A percentile compares a stretch with the other conserved stretches of the same genome.
phyloP scores from a whole-genome alignment of 306 rosid genomes.

The Glycyrrhiza uralensis region DNA sequence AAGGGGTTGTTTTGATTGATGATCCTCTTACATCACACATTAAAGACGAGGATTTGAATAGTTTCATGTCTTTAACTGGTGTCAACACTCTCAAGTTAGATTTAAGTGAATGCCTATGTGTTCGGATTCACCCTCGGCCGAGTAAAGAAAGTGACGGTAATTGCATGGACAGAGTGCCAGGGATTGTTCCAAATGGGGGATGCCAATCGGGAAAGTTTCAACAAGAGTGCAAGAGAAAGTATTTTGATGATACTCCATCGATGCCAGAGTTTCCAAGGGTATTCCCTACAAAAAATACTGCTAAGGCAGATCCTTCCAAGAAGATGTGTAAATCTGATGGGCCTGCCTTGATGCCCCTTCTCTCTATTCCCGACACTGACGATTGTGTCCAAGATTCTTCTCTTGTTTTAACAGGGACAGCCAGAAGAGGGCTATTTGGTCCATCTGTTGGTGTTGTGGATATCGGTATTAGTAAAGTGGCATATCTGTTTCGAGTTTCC shows the following conservation, averaged over 20 bases:
- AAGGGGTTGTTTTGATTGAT: constrained; percentile 50
- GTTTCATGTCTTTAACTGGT: constrained; percentile 52
- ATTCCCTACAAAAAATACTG: constrained; percentile 15
- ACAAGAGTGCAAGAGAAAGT: constrained; percentile 39
- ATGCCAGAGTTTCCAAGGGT: not conserved
- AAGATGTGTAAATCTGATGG: constrained; percentile 35
- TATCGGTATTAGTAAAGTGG: constrained; percentile 49
- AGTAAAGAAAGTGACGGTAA: constrained; percentile 12
- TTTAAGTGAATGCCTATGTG: constrained; percentile 26
- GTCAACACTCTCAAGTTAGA: constrained; percentile 37
- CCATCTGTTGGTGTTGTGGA: constrained; percentile 67
- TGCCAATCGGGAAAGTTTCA: constrained; percentile 15
- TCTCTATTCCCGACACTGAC: constrained; percentile 32
- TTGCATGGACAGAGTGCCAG: not conserved
- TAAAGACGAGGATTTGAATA: constrained; percentile 41
- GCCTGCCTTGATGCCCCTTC: constrained; percentile 47
- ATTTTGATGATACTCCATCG: not conserved
- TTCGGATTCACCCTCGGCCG: not conserved
- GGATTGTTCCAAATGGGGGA: constrained; percentile 16
- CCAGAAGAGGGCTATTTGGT: constrained; percentile 43
- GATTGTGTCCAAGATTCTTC: constrained; percentile 27
- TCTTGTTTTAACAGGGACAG: constrained; percentile 53
- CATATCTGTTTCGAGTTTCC: constrained; percentile 68
- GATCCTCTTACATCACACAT: constrained; percentile 39
- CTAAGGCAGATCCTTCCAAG: constrained; percentile 25